Conservation (phyloP, 202 grass and related monocot species). For the Musa balbisiana region DNA sequence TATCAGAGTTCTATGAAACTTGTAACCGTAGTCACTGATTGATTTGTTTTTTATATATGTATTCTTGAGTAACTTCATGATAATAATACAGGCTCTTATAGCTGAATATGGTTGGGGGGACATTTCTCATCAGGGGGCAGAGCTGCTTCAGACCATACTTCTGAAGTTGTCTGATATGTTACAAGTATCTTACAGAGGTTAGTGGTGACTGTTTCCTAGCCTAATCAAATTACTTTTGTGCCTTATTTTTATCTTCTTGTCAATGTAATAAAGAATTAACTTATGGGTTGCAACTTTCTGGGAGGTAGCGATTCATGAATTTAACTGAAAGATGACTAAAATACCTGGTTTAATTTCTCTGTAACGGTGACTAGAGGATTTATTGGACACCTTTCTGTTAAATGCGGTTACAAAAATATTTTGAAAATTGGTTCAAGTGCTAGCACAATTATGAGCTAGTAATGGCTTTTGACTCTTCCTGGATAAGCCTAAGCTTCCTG, state of each 20-base stretch:
- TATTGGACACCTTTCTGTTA: no score
- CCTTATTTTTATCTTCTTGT: not conserved
- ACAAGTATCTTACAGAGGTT: constrained; percentile 57
- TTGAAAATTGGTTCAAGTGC: no score
- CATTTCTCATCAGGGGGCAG: constrained; percentile 50
- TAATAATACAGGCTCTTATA: constrained; percentile 48
- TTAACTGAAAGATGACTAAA: not conserved
- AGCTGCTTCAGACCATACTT: constrained; percentile 55
- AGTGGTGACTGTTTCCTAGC: constrained; percentile 2
- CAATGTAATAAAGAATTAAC: not conserved
- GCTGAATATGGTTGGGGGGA: constrained; percentile 50
- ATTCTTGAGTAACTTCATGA: constrained; percentile 2
- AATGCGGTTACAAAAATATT: no score
- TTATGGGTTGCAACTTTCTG: not conserved
- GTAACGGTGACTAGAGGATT: no score
- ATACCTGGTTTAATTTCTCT: no score
- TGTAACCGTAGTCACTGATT: not conserved
- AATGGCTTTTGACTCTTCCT: no score
- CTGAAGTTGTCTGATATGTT: constrained; percentile 64
- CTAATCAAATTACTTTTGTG: not conserved
- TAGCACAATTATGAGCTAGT: no score
- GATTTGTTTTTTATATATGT: not conserved
- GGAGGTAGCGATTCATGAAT: not conserved
- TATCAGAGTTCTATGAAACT: not conserved
- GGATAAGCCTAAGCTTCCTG: no score